These are phyloP conservation scores for Rostrohypoxylon terebratum DNA, from an alignment of 495 filamentous ascomycete species.

Conservation along the genomic window DNA sequence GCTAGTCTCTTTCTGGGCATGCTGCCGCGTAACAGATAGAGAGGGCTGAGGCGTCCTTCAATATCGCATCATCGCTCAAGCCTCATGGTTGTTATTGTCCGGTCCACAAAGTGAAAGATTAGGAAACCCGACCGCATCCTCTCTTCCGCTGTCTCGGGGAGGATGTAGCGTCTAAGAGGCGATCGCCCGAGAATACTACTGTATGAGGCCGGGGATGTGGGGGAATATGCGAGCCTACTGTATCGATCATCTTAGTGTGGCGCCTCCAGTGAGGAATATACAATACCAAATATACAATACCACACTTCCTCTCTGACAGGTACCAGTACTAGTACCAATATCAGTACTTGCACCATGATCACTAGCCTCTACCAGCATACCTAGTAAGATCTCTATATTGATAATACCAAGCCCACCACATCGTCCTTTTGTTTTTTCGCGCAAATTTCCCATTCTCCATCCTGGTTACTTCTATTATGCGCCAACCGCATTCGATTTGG, in stretches of 20 bases:
- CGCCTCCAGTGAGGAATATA: constrained; percentile 7
- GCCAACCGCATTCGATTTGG: constrained; percentile 36
- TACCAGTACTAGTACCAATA: constrained; percentile 37
- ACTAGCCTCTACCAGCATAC: constrained; percentile 8
- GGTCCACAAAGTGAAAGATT: constrained; percentile 32
- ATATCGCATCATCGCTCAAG: constrained; percentile 14
- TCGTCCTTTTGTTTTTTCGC: constrained; percentile 15
- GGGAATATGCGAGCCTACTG: constrained; percentile 40
- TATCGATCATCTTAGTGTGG: constrained; percentile 29
- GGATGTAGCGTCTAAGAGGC: constrained; percentile 10
- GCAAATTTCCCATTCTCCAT: constrained; percentile 23
- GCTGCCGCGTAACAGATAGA: constrained; percentile 37
- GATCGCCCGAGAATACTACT: constrained; percentile 36
- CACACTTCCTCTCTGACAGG: constrained; percentile 33
- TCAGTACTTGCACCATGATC: constrained; percentile 27
- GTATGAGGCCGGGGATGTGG: constrained; percentile 32
- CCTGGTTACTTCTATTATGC: constrained; percentile 34
- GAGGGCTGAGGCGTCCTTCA: constrained; percentile 14
- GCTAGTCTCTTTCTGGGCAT: constrained; percentile 36
- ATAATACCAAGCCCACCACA: constrained; percentile 20
- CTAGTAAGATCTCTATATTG: constrained; percentile 30
- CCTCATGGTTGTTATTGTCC: constrained; percentile 20
- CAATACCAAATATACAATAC: too few relatives aligned
- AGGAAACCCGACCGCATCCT: constrained; percentile 43
- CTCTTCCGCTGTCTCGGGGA: constrained; percentile 31